A percentile compares a stretch with the other conserved stretches of the same genome.
These are phyloP conservation scores for Trametes meyenii DNA, from an alignment of 768 basidiomycete genomes.

Conservation along the genomic window DNA sequence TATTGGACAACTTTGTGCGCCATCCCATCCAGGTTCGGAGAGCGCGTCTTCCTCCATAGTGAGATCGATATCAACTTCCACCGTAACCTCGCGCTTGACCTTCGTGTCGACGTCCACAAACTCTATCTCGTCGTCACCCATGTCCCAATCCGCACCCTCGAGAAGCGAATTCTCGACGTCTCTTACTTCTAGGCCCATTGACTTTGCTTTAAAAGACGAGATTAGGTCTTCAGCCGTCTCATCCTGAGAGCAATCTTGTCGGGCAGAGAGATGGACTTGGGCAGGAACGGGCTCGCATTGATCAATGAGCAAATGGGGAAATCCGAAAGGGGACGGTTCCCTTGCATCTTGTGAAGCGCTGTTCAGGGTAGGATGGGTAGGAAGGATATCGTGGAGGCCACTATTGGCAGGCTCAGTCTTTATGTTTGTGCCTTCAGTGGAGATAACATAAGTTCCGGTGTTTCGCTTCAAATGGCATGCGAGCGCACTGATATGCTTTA, in stretches of 20 bases:
- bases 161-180: not conserved
- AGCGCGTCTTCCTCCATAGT: conserved; percentile 24
- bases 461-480: not conserved
- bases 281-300: not conserved
- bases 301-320: conserved; percentile 10
- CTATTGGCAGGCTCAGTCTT: not conserved
- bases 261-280: not conserved
- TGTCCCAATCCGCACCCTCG: conserved; percentile 62
- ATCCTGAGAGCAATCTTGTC: conserved; percentile 4
- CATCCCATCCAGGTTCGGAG: not conserved
- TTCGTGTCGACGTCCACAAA: conserved; percentile 34
- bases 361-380: not conserved
- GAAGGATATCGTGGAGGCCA: not conserved
- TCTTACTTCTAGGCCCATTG: not conserved
- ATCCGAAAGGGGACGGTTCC: conserved; percentile 17
- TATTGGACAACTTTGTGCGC: conserved; percentile 34
- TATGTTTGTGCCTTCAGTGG: conserved; percentile 3
- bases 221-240: not conserved
- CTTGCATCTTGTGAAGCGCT: not conserved
- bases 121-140: conserved; percentile 70
- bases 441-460: not conserved
- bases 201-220: not conserved
- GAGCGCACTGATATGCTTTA: conserved; percentile 13
- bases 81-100: conserved; percentile 32
- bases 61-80: conserved; percentile 34